Conservation (phyloP, 805 yeast genomes). For the Pichia rugopelliculosa region DNA sequence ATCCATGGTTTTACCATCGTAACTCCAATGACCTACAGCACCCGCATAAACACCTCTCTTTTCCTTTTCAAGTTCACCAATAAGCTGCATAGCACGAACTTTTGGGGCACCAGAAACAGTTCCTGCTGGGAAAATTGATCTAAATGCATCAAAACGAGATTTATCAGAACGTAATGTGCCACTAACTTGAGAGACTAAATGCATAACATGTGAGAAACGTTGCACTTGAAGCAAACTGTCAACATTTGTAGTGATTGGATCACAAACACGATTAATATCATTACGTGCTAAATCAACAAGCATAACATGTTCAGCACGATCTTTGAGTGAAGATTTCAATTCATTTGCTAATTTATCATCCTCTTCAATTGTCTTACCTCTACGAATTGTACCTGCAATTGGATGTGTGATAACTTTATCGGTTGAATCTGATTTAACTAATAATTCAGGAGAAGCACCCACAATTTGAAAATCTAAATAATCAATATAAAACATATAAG, state of each 20-base stretch:
- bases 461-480: conserved; percentile 87
- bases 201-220: conserved; percentile 95
- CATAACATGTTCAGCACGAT: conserved; percentile 98
- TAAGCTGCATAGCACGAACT: conserved; percentile 92
- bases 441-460: conserved; percentile 95
- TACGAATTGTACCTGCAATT: conserved; percentile 90
- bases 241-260: conserved; percentile 75
- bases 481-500: conserved; percentile 91
- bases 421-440: conserved; percentile 71
- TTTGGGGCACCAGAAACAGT: conserved; percentile 99
- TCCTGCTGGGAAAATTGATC: conserved; percentile 98
- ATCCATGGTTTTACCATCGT: conserved; percentile 91
- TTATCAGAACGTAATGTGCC: conserved; percentile 81
- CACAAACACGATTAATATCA: conserved; percentile 92
- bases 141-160: conserved; percentile 91
- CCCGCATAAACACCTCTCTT: conserved; percentile 97
- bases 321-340: conserved; percentile 72
- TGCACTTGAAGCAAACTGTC: conserved; percentile 86
- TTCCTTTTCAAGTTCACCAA: conserved; percentile 82
- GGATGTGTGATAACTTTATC: conserved; percentile 89
- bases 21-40: conserved; percentile 98
- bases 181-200: conserved; percentile 87
- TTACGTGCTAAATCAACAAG: conserved; percentile 95
- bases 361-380: conserved; percentile 88
- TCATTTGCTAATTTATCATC: conserved; percentile 77